A percentile compares a stretch with the other conserved stretches of the same genome.
These are phyloP conservation scores for Chloromonas sp. DNA, from an alignment of 163 green algal genomes.

Conservation along the genomic window DNA sequence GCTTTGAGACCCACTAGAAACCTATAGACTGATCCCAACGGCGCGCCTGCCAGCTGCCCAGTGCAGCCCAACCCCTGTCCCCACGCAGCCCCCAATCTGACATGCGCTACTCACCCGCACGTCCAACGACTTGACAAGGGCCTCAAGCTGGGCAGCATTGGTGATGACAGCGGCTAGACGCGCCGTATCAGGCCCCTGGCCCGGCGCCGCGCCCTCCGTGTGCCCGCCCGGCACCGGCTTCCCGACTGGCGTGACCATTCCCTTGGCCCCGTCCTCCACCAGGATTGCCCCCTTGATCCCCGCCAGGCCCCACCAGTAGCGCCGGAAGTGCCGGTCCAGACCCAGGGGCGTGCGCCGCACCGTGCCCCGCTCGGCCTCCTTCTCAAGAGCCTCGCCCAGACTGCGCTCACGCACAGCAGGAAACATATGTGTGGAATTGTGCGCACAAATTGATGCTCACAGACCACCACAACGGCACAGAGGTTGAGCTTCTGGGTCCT, in stretches of 20 bases:
- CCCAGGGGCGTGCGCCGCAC: slow-evolving; percentile 58
- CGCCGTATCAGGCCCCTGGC: slow-evolving; percentile 9
- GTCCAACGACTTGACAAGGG: slow-evolving; percentile 50
- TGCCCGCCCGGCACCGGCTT: slow-evolving; percentile 6
- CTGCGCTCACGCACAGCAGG: slow-evolving; percentile 26
- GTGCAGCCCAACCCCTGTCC: too few relatives aligned
- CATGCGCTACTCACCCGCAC: slow-evolving; percentile 15
- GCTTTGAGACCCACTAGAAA: too few relatives aligned
- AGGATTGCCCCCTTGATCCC: slow-evolving; percentile 33
- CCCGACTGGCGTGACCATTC: background rate
- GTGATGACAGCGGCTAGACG: slow-evolving; percentile 27
- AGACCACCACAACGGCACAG: background rate
- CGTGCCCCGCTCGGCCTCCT: slow-evolving; percentile 46
- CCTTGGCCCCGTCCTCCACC: slow-evolving; percentile 23
- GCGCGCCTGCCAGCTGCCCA: too few relatives aligned
- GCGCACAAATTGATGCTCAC: background rate
- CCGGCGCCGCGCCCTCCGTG: background rate
- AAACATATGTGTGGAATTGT: background rate
- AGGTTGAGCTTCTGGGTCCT: background rate
- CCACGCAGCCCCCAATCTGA: too few relatives aligned
- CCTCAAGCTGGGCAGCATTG: slow-evolving; percentile 38
- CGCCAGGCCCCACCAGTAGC: slow-evolving; percentile 70
- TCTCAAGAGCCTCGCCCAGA: slow-evolving; percentile 51
- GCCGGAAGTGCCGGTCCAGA: slow-evolving; percentile 55
- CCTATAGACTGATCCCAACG: too few relatives aligned